phyloP scores from a whole-genome alignment of 768 basidiomycete species.

The Lanmaoa pseudosensibilis region DNA sequence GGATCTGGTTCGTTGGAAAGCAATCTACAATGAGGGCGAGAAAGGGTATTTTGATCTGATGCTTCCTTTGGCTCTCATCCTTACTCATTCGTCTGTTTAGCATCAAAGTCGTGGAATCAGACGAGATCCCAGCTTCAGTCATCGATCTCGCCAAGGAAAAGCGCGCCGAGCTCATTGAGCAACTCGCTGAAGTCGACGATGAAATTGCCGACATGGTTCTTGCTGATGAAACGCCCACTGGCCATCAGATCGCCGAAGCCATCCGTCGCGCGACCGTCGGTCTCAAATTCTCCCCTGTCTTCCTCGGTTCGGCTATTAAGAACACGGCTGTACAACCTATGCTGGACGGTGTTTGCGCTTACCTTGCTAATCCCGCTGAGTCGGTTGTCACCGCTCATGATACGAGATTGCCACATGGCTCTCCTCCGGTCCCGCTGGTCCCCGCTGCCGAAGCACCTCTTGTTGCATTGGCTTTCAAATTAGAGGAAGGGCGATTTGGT shows the following conservation, averaged over 20 bases:
- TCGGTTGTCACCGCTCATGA: conserved; percentile 79
- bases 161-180: conserved; percentile 88
- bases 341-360: conserved; percentile 93
- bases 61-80: background rate
- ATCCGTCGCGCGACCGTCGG: conserved; percentile 86
- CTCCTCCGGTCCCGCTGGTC: conserved; percentile 71
- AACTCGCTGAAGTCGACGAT: conserved; percentile 95
- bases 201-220: conserved; percentile 90
- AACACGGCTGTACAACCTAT: conserved; percentile 95
- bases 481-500: conserved; percentile 96
- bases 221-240: conserved; percentile 75
- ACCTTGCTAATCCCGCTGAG: conserved; percentile 88
- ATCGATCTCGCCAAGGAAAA: conserved; percentile 77
- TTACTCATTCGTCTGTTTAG: conserved; percentile 39
- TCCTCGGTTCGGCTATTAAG: conserved; percentile 95
- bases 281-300: conserved; percentile 94
- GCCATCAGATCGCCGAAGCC: conserved; percentile 73
- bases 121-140: conserved; percentile 83
- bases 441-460: conserved; percentile 87
- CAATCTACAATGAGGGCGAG: conserved; percentile 89
- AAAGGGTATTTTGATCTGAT: conserved; percentile 73
- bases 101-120: conserved; percentile 71
- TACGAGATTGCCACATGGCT: conserved; percentile 59
- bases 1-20: conserved; percentile 92
- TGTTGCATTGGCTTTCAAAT: conserved; percentile 95